Evolutionary conservation across 129 eudicot genomes (phyloP), one percentile per base, ranked within the genome.

Genomic region (Centaurea solstitialis): DNA sequence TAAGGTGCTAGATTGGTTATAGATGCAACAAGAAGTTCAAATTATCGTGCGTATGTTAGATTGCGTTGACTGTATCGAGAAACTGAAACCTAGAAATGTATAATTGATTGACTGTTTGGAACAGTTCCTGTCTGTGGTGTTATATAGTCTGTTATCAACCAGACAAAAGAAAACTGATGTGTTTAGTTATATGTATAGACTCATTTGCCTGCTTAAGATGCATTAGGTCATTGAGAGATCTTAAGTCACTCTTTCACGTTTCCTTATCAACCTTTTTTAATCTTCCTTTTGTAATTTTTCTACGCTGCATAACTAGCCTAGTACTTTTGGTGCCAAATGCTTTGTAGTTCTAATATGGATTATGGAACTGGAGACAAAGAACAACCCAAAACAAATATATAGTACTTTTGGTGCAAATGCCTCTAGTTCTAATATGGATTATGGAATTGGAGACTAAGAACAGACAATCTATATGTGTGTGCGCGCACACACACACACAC

Each of bases 141-240:
- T 45, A 18, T 20, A 69, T 43, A 69, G 69, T 70, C 76, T 70
- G 12, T 67, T 65, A 70, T 79, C 39, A 26, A 69, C 39, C 37
- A 50, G 12, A 28, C 3, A 0, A 8, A 70, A 50, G 38, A 70
- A 50, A 59, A 9, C 38, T 59, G 30, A 59, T 37, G 83, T 77
- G 12, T 80, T 21, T 80, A 30, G 70, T 37, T 53, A 30, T 35
- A 20, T 22, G 47, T 24, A 35, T 70, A 38, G 57, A 7, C 69
- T 21, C 9, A 22, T 57, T 70, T 79, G 24, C 28, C 76, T 50
- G 70, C 40, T 79, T 30, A 53, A 43, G 26, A 18, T 64, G 47
- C 67, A 71, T 64, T 38, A 40, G 45, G 73, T 38, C 33, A 39
- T 28, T 38, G 8, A 11, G 28, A 57, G 64, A 18, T 39, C 21